These are phyloP conservation scores for Pseudogymnoascus sp. DNA, from an alignment of 2,329 filamentous ascomycete species.

Conservation along the genomic window DNA sequence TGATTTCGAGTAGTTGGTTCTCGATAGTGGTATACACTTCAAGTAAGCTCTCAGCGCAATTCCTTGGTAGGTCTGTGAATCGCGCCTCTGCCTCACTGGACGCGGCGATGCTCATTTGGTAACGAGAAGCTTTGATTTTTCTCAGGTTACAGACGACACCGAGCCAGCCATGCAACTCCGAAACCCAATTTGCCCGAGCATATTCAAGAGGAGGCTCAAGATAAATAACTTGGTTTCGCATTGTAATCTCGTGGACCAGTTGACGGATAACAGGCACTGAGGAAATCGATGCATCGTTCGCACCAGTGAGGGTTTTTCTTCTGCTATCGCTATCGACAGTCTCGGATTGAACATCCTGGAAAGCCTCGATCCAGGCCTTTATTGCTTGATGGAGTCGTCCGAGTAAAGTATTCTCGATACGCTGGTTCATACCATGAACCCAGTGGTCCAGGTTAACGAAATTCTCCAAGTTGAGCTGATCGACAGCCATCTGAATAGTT, in stretches of 20 bases:
- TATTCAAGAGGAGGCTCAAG: constrained; percentile 89
- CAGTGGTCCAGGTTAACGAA: constrained; percentile 89
- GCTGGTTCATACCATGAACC: constrained; percentile 79
- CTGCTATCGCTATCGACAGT: constrained; percentile 38
- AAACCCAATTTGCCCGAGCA: constrained; percentile 86
- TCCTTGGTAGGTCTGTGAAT: constrained; percentile 77
- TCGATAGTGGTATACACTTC: constrained; percentile 80
- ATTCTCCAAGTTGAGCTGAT: constrained; percentile 92
- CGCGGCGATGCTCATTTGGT: constrained; percentile 78
- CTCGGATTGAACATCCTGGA: constrained; percentile 52
- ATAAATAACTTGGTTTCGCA: constrained; percentile 97
- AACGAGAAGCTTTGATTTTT: constrained; percentile 90
- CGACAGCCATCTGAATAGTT: constrained; percentile 81
- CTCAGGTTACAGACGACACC: constrained; percentile 85
- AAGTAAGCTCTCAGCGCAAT: constrained; percentile 71
- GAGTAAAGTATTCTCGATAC: constrained; percentile 73
- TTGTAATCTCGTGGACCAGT: constrained; percentile 85
- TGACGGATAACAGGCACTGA: constrained; percentile 58
- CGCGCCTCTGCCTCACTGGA: constrained; percentile 56
- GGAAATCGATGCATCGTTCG: constrained; percentile 30
- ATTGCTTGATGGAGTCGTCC: constrained; percentile 80
- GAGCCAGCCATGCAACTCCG: constrained; percentile 88
- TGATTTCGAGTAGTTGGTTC: constrained; percentile 70
- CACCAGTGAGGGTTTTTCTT: constrained; percentile 42
- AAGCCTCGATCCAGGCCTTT: constrained; percentile 77